Evolutionary conservation across 1,139 yeast genomes (phyloP).

Genomic region (Lodderomyces pseudojiufengensis): DNA sequence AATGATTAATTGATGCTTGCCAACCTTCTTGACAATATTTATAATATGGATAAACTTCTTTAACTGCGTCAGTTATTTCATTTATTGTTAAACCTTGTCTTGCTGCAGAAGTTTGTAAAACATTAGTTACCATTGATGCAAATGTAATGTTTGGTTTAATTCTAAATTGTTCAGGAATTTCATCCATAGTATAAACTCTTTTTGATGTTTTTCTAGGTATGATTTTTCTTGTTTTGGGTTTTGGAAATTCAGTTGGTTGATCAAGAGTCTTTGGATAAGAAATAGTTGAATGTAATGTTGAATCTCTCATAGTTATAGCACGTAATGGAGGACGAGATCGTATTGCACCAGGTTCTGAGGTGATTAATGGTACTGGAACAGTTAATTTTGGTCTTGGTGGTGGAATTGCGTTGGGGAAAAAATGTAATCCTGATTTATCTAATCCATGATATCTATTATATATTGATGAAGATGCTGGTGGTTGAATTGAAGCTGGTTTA

Average conservation of each 20-base stretch:
- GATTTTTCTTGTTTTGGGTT: conserved; percentile 38
- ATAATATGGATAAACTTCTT: conserved; percentile 85
- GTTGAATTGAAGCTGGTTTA: conserved; percentile 46
- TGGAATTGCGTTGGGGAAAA: conserved; percentile 31
- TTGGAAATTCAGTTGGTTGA: conserved; percentile 39
- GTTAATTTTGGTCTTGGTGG: conserved; percentile 39
- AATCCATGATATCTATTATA: conserved; percentile 9
- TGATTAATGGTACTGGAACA: conserved; percentile 30
- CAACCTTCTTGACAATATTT: conserved; percentile 95
- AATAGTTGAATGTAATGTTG: conserved; percentile 24
- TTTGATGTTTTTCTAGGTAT: conserved; percentile 44
- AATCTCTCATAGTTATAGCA: conserved; percentile 26
- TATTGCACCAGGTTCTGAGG: conserved; percentile 17
- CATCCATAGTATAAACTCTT: conserved; percentile 62
- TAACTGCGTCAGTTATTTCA: conserved; percentile 82
- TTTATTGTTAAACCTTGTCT: conserved; percentile 66
- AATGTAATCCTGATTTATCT: conserved; percentile 9
- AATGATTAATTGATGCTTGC: conserved; percentile 93
- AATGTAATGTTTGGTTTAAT: conserved; percentile 79
- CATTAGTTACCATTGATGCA: conserved; percentile 74
- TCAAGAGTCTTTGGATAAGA: conserved; percentile 35
- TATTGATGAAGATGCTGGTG: conserved; percentile 30
- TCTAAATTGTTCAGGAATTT: conserved; percentile 82
- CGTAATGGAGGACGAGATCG: conserved; percentile 17
- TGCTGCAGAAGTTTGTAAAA: conserved; percentile 62